Evolutionary conservation across 176 grass and related monocot species (phyloP).

Genomic region (Bonia amplexicaulis): DNA sequence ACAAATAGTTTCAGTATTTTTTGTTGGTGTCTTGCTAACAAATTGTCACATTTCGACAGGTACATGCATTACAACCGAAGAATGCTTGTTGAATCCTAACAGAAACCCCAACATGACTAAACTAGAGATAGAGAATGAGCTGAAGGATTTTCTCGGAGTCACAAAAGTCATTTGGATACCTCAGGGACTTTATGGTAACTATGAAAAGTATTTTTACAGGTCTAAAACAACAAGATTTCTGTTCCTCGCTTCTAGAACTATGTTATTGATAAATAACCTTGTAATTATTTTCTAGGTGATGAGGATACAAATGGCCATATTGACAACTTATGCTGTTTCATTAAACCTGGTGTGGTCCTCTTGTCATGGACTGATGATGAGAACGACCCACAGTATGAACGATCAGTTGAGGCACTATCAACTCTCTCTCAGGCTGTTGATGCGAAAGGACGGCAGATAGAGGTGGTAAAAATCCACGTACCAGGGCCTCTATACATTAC

Average conservation of each 20-base stretch:
- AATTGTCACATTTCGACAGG: slow-evolving; percentile 43
- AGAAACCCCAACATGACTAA: slow-evolving; percentile 84
- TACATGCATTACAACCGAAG: slow-evolving; percentile 95
- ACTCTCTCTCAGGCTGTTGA: slow-evolving; percentile 46
- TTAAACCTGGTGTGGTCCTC: slow-evolving; percentile 68
- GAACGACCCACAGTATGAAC: slow-evolving; percentile 63
- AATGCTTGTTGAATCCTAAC: slow-evolving; percentile 81
- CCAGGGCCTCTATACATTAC: slow-evolving; percentile 88
- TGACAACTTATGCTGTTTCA: slow-evolving; percentile 86
- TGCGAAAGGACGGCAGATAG: slow-evolving; percentile 50
- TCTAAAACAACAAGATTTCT: background rate
- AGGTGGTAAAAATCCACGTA: slow-evolving; percentile 79
- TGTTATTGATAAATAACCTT: background rate
- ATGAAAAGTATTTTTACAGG: background rate
- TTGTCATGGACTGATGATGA: slow-evolving; percentile 79
- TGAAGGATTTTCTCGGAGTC: slow-evolving; percentile 80
- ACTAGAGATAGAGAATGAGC: slow-evolving; percentile 78
- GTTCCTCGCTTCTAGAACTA: background rate
- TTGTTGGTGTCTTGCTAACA: background rate
- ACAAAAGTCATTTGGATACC: slow-evolving; percentile 90
- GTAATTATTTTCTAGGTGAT: slow-evolving; percentile 49
- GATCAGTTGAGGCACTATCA: slow-evolving; percentile 73
- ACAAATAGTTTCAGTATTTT: background rate
- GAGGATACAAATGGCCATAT: slow-evolving; percentile 91
- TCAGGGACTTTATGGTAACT: slow-evolving; percentile 72